Percentiles rank a stretch among this genome's conserved stretches.
Evolutionary conservation across 306 rosid genomes (phyloP).

Genomic region (Senna siamea): DNA sequence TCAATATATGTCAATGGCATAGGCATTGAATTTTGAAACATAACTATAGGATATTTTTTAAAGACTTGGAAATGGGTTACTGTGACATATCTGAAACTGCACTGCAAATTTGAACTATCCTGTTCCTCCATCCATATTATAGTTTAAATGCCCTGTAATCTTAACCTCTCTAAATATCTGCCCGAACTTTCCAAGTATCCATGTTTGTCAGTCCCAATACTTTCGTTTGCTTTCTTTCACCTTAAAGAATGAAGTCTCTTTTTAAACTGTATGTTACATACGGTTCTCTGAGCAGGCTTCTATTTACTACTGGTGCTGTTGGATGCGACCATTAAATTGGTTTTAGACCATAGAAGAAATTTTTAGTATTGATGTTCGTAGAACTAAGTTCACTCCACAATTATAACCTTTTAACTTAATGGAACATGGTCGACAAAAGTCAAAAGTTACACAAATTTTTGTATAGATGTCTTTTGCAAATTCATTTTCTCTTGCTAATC

Average conservation of each 20-base stretch:
- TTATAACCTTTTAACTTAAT: too few relatives aligned
- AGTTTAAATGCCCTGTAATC: not conserved
- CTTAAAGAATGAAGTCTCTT: not conserved
- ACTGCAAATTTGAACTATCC: not conserved
- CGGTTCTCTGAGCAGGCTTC: not conserved
- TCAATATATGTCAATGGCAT: not conserved
- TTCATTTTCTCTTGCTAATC: not conserved
- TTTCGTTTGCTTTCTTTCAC: too few relatives aligned
- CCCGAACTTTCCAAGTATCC: too few relatives aligned
- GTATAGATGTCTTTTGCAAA: not conserved
- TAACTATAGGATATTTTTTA: not conserved
- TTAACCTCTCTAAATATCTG: not conserved
- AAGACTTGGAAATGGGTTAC: conserved; percentile 3
- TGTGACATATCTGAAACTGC: not conserved
- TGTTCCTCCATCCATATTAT: not conserved
- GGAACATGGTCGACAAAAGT: too few relatives aligned
- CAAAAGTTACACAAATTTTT: too few relatives aligned
- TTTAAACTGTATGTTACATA: too few relatives aligned
- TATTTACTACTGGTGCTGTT: not conserved
- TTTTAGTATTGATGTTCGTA: not conserved
- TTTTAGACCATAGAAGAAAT: not conserved
- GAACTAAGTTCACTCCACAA: too few relatives aligned
- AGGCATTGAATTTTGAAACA: not conserved
- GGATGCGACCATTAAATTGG: not conserved
- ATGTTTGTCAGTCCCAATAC: too few relatives aligned